Evolutionary conservation across 768 basidiomycete species (phyloP).

Genomic region (Amanita polypyramis): DNA sequence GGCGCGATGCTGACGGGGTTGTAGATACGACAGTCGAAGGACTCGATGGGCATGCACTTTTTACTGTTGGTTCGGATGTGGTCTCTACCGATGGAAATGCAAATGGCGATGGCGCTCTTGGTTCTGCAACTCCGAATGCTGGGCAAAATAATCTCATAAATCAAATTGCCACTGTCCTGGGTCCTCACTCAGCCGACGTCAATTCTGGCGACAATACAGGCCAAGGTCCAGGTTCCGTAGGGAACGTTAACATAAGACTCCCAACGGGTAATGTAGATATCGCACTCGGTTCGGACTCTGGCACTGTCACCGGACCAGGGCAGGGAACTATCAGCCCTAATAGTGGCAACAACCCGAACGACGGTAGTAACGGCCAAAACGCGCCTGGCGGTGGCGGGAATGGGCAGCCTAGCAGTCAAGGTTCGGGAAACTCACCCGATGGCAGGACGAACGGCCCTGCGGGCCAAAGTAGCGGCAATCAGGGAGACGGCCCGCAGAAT

Average conservation of each 20-base stretch:
- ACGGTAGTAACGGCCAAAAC: not conserved
- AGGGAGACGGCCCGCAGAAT: not conserved
- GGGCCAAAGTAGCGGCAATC: not conserved
- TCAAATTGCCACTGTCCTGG: not conserved
- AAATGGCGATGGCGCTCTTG: not conserved
- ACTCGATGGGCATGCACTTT: not conserved
- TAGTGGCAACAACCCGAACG: not conserved
- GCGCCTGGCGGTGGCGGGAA: not conserved
- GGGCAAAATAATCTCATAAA: not conserved
- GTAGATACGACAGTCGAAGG: no score
- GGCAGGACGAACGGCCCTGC: not conserved
- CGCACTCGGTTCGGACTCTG: not conserved
- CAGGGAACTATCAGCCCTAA: no score
- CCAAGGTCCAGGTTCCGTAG: not conserved
- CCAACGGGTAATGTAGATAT: not conserved
- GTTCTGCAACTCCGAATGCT: not conserved
- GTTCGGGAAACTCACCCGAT: not conserved
- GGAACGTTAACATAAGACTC: not conserved
- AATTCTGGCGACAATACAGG: not conserved
- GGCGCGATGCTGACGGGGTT: no score
- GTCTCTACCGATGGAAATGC: not conserved
- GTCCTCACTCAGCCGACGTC: not conserved
- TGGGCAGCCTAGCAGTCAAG: not conserved
- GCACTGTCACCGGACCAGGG: not conserved
- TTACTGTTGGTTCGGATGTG: not conserved